Conservation (phyloP, 1,139 yeast genomes). For the Zygosaccharomyces sapae region DNA sequence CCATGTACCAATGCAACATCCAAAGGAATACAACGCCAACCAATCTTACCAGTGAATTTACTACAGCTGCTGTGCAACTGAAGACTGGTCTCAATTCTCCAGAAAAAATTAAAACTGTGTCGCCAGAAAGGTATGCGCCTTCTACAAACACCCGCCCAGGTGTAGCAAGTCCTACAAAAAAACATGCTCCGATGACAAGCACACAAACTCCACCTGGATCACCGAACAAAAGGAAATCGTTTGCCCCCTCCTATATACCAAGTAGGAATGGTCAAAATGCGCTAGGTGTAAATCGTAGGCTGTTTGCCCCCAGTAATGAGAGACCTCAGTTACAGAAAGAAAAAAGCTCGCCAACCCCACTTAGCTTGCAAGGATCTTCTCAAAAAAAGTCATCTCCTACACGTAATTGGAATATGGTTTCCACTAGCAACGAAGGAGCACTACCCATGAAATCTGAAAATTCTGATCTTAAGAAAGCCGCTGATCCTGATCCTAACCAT, state of each 20-base stretch:
- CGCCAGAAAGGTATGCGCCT: constrained; percentile 8
- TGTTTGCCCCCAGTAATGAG: constrained; percentile 13
- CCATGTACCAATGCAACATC: constrained; percentile 20
- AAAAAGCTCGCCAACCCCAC: constrained; percentile 2
- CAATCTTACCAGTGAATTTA: constrained; percentile 17
- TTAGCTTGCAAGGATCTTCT: not conserved
- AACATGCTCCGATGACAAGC: constrained; percentile 9
- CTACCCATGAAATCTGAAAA: not conserved
- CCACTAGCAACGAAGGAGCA: not conserved
- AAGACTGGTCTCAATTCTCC: constrained; percentile 11
- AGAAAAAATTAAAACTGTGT: constrained; percentile 4
- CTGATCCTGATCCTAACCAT: not conserved
- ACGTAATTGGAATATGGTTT: not conserved
- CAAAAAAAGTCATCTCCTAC: not conserved
- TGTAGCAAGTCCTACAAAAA: constrained; percentile 1
- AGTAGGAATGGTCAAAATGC: constrained; percentile 11
- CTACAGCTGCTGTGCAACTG: constrained; percentile 32
- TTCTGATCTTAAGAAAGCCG: not conserved
- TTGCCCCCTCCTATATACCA: constrained; percentile 17
- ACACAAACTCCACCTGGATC: constrained; percentile 13
- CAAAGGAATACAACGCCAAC: constrained; percentile 13
- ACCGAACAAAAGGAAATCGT: constrained; percentile 9
- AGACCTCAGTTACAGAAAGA: constrained; percentile 1
- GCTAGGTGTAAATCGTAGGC: constrained; percentile 11
- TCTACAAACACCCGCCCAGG: not conserved